These are phyloP conservation scores for Mucor mucedo DNA, from an alignment of 371 early-diverging fungal species.

Conservation along the genomic window DNA sequence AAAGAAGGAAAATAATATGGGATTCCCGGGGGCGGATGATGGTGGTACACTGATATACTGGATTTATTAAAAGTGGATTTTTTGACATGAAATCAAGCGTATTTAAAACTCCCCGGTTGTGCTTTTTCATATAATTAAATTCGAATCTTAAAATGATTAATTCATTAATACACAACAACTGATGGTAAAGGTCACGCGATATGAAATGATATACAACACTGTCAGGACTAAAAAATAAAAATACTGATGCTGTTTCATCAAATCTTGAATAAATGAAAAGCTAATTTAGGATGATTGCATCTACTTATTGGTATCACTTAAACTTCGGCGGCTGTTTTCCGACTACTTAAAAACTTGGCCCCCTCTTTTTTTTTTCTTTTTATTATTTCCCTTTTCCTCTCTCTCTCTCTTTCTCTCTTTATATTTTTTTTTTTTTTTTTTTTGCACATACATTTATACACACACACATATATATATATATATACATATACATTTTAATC, in stretches of 20 bases:
- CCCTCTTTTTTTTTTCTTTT: slow-evolving; percentile 1
- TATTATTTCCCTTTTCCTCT: not conserved
- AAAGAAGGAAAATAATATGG: not conserved
- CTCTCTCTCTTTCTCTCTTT: slow-evolving; percentile 9
- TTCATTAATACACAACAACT: not conserved
- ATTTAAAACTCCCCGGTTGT: not conserved
- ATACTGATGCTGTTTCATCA: slow-evolving; percentile 2
- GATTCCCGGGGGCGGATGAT: not conserved
- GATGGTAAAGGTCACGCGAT: too few species aligned
- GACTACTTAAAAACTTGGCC: slow-evolving; percentile 17
- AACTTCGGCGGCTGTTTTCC: slow-evolving; percentile 30
- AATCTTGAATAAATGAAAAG: not conserved
- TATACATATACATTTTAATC: not conserved
- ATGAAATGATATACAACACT: too few species aligned
- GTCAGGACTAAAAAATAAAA: not conserved
- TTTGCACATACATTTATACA: not conserved
- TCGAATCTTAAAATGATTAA: not conserved
- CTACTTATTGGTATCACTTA: slow-evolving; percentile 25
- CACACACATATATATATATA: not conserved
- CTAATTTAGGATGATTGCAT: slow-evolving; percentile 24
- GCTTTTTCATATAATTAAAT: too few species aligned
- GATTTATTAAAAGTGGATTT: not conserved
- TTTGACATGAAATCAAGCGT: slow-evolving; percentile 3
- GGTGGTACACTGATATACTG: slow-evolving; percentile 1
- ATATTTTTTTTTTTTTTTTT: slow-evolving; percentile 2